A percentile compares a stretch with the other conserved stretches of the same genome.
Conservation (phyloP, 2,329 filamentous ascomycete genomes). For the Aspergillus cejpii region DNA sequence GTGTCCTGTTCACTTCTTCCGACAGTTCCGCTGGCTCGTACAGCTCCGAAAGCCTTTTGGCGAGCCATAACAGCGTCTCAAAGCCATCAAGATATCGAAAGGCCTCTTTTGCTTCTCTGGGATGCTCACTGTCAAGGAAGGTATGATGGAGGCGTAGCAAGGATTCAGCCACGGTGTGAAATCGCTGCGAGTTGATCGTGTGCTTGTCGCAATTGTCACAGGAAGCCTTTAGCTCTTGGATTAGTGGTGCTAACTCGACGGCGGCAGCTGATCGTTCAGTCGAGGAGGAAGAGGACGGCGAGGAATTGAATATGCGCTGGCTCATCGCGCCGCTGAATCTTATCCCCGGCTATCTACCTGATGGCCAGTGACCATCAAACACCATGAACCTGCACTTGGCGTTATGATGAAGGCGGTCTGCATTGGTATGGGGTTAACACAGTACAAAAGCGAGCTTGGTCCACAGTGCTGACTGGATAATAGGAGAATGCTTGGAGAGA, state of each 20-base stretch:
- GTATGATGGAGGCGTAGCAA: slow-evolving; percentile 62
- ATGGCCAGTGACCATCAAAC: slow-evolving; percentile 30
- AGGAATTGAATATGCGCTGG: slow-evolving; percentile 25
- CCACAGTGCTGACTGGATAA: background rate
- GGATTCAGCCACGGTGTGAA: slow-evolving; percentile 46
- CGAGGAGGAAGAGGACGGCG: slow-evolving; percentile 27
- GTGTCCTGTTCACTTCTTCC: slow-evolving; percentile 56
- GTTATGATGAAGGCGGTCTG: slow-evolving; percentile 27
- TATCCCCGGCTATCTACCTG: slow-evolving; percentile 29
- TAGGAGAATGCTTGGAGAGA: background rate
- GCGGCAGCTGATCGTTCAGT: slow-evolving; percentile 32
- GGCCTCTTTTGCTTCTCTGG: slow-evolving; percentile 61
- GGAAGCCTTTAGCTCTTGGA: slow-evolving; percentile 33
- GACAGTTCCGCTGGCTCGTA: slow-evolving; percentile 59
- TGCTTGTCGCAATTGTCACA: slow-evolving; percentile 27
- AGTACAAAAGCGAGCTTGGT: background rate
- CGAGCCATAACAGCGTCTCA: slow-evolving; percentile 61
- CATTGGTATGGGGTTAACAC: slow-evolving; percentile 28
- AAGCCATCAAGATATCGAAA: slow-evolving; percentile 79
- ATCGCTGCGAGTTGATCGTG: slow-evolving; percentile 27
- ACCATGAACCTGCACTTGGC: slow-evolving; percentile 29
- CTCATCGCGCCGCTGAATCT: slow-evolving; percentile 29
- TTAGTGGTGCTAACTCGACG: slow-evolving; percentile 33
- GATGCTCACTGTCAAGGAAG: slow-evolving; percentile 48
- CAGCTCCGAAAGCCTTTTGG: slow-evolving; percentile 66